A percentile compares a stretch with the other conserved stretches of the same genome.
These are phyloP conservation scores for Scheffersomyces ergatensis DNA, from an alignment of 805 yeast genomes.

Conservation along the genomic window DNA sequence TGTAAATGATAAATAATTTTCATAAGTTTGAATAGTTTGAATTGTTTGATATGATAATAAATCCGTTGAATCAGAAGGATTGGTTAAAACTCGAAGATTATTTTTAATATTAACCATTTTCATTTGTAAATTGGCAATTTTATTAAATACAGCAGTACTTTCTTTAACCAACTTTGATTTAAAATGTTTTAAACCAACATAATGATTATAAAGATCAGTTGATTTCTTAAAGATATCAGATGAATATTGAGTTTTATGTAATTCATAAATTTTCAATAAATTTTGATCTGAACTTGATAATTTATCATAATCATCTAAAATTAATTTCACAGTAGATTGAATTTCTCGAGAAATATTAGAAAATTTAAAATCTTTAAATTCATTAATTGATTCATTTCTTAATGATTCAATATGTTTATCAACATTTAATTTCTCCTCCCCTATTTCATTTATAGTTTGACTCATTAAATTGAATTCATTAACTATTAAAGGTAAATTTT, in stretches of 20 bases:
- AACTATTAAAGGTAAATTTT: constrained; percentile 28
- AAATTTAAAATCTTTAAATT: constrained; percentile 20
- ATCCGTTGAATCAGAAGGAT: not conserved
- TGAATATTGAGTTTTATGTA: constrained; percentile 13
- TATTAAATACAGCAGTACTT: constrained; percentile 23
- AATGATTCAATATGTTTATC: constrained; percentile 41
- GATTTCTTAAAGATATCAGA: constrained; percentile 32
- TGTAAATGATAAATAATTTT: constrained; percentile 42
- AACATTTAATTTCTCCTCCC: constrained; percentile 32
- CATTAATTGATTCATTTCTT: constrained; percentile 33
- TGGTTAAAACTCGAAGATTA: constrained; percentile 24
- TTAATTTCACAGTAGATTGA: constrained; percentile 1
- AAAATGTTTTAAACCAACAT: constrained; percentile 30
- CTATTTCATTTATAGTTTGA: constrained; percentile 32
- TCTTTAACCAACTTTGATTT: constrained; percentile 19
- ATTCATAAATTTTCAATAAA: constrained; percentile 20
- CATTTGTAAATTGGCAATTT: constrained; percentile 37
- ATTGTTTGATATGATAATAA: constrained; percentile 17
- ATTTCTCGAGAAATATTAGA: constrained; percentile 10
- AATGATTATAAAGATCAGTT: constrained; percentile 28
- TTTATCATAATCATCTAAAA: constrained; percentile 11
- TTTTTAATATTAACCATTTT: constrained; percentile 30
- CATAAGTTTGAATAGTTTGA: constrained; percentile 25
- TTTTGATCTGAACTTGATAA: constrained; percentile 5
- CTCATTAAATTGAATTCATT: constrained; percentile 30